Conservation (phyloP, 2,329 filamentous ascomycete species). For the Clarireedia hainanense region DNA sequence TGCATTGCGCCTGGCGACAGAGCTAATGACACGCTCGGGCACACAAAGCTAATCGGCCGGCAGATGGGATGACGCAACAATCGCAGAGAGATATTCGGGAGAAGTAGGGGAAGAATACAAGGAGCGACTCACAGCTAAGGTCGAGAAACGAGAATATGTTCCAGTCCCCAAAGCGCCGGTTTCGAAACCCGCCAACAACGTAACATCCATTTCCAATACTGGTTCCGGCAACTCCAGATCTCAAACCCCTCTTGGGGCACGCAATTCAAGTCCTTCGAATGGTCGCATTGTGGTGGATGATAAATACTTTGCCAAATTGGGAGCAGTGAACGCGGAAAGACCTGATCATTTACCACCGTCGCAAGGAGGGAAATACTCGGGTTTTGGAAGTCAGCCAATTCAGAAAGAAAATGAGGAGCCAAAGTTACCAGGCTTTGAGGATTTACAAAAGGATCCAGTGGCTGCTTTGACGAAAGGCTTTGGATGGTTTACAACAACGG, state of each 20-base stretch:
- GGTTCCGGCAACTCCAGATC: conserved; percentile 8
- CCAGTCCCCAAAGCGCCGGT: conserved; percentile 50
- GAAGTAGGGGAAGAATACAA: conserved; percentile 94
- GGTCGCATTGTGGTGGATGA: conserved; percentile 65
- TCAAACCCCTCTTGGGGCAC: conserved; percentile 19
- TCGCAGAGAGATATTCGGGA: conserved; percentile 82
- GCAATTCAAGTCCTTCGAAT: conserved; percentile 22
- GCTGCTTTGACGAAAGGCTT: conserved; percentile 86
- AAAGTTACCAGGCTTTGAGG: conserved; percentile 63
- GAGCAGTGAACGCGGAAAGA: conserved; percentile 71
- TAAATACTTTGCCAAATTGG: conserved; percentile 81
- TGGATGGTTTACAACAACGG: conserved; percentile 84
- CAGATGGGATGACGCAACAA: conserved; percentile 71
- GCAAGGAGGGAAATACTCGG: conserved; percentile 86
- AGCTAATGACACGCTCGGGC: no score
- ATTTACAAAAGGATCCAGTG: conserved; percentile 85
- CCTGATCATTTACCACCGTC: conserved; percentile 70
- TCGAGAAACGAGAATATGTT: conserved; percentile 82
- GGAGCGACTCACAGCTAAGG: conserved; percentile 77
- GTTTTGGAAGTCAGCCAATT: conserved; percentile 70
- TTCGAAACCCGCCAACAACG: background rate
- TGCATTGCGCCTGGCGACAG: background rate
- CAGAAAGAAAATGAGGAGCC: conserved; percentile 39
- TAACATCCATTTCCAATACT: conserved; percentile 6
- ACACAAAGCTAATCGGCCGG: conserved; percentile 6